phyloP scores from a whole-genome alignment of 2,329 filamentous ascomycete genomes.

The Ophidiomyces ophidiicola region DNA sequence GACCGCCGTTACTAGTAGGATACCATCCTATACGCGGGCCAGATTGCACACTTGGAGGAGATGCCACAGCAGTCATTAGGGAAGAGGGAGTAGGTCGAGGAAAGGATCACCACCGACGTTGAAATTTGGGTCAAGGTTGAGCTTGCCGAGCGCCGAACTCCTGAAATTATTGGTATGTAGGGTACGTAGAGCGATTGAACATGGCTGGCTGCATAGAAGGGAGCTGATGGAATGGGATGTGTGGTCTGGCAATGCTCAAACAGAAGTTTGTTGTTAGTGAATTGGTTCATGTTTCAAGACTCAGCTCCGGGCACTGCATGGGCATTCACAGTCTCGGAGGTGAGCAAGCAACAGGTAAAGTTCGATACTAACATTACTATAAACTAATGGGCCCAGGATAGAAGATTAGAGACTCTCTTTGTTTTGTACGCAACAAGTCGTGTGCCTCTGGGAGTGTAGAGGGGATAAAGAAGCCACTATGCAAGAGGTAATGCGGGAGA shows the following conservation, averaged over 20 bases:
- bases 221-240: too few relatives aligned
- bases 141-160: slow-evolving; percentile 4
- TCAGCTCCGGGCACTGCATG: not conserved
- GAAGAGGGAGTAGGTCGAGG: slow-evolving; percentile 1
- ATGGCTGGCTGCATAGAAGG: not conserved
- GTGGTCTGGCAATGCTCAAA: not conserved
- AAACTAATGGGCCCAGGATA: not conserved
- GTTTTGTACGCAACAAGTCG: slow-evolving; percentile 8
- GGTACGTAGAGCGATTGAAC: slow-evolving; percentile 4
- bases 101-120: slow-evolving; percentile 3
- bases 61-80: slow-evolving; percentile 55
- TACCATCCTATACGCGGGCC: slow-evolving; percentile 51
- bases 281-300: not conserved
- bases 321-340: not conserved
- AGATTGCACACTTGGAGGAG: slow-evolving; percentile 51
- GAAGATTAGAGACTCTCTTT: not conserved
- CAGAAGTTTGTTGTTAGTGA: slow-evolving; percentile 1
- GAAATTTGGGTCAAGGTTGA: not conserved
- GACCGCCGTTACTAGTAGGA: slow-evolving; percentile 42
- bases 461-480: slow-evolving; percentile 6
- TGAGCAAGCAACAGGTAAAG: not conserved
- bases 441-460: slow-evolving; percentile 7
- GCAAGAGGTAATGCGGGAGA: not conserved
- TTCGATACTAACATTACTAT: slow-evolving; percentile 7
- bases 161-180: slow-evolving; percentile 5